phyloP scores from a whole-genome alignment of 768 basidiomycete species.

The Podaxis sp. region DNA sequence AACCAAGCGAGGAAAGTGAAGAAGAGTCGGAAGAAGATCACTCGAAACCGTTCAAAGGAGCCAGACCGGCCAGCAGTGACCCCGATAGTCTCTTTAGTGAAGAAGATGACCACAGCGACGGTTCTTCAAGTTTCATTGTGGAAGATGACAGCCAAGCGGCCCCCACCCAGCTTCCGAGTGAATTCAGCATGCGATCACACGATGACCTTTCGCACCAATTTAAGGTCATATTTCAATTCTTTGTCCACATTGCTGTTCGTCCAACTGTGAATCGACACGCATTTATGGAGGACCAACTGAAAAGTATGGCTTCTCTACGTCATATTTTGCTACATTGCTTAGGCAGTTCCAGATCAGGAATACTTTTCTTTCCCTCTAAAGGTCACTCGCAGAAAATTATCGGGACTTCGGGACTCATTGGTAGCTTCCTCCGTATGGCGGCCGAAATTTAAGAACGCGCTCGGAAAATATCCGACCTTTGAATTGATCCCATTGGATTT shows the following conservation, averaged over 20 bases:
- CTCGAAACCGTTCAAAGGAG: slow-evolving; percentile 41
- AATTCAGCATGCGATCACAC: slow-evolving; percentile 80
- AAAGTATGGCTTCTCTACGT: slow-evolving; percentile 35
- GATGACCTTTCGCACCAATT: slow-evolving; percentile 78
- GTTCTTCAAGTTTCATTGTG: slow-evolving; percentile 53
- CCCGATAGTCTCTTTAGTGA: slow-evolving; percentile 34
- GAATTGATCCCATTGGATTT: slow-evolving; percentile 51
- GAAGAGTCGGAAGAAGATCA: slow-evolving; percentile 36
- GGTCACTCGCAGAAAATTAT: slow-evolving; percentile 66
- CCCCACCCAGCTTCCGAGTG: slow-evolving; percentile 55
- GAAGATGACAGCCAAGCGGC: slow-evolving; percentile 54
- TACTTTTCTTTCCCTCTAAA: slow-evolving; percentile 75
- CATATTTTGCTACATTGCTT: neutral
- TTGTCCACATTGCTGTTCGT: slow-evolving; percentile 76
- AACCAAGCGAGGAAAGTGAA: slow-evolving; percentile 29
- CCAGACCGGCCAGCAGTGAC: slow-evolving; percentile 37
- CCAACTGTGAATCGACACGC: slow-evolving; percentile 45
- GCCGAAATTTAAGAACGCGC: slow-evolving; percentile 57
- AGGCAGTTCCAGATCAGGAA: slow-evolving; percentile 45
- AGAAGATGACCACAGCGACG: slow-evolving; percentile 36
- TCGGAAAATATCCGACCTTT: slow-evolving; percentile 70
- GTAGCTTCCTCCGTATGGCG: slow-evolving; percentile 87
- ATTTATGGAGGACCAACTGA: slow-evolving; percentile 53
- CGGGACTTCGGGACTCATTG: slow-evolving; percentile 67
- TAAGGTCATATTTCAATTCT: slow-evolving; percentile 86